Conservation (phyloP, 768 basidiomycete genomes). For the Clitopilus hobsonii region DNA sequence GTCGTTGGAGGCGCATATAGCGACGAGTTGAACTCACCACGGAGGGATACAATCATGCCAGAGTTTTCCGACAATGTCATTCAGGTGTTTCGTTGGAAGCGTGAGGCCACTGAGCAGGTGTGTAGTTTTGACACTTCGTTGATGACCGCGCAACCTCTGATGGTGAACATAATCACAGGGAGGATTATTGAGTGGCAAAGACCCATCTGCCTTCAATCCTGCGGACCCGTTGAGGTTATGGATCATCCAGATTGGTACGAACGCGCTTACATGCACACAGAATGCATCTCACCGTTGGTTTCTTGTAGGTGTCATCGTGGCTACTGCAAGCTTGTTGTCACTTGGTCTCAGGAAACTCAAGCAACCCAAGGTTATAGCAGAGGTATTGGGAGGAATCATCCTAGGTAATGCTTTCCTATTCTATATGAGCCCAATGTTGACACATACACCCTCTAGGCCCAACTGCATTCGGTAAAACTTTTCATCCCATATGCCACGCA, state of each 20-base stretch:
- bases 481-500: neutral
- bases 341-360: slow-evolving; percentile 66
- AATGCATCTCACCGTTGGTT: too few species aligned
- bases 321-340: slow-evolving; percentile 71
- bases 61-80: slow-evolving; percentile 34
- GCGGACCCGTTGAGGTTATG: slow-evolving; percentile 71
- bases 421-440: neutral
- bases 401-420: slow-evolving; percentile 42
- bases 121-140: neutral
- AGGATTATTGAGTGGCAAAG: slow-evolving; percentile 69
- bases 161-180: slow-evolving; percentile 53
- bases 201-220: slow-evolving; percentile 63
- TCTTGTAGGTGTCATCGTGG: slow-evolving; percentile 75
- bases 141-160: neutral
- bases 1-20: neutral
- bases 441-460: slow-evolving; percentile 30
- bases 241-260: slow-evolving; percentile 77
- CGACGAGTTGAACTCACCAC: neutral
- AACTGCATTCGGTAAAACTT: slow-evolving; percentile 38
- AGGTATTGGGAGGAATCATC: slow-evolving; percentile 86
- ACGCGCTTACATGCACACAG: too few species aligned
- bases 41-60: slow-evolving; percentile 20
- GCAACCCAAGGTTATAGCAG: slow-evolving; percentile 85
- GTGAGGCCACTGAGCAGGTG: slow-evolving; percentile 39
- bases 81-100: slow-evolving; percentile 27